Conservation (phyloP, 1,139 yeast species). For the Candida sp. region DNA sequence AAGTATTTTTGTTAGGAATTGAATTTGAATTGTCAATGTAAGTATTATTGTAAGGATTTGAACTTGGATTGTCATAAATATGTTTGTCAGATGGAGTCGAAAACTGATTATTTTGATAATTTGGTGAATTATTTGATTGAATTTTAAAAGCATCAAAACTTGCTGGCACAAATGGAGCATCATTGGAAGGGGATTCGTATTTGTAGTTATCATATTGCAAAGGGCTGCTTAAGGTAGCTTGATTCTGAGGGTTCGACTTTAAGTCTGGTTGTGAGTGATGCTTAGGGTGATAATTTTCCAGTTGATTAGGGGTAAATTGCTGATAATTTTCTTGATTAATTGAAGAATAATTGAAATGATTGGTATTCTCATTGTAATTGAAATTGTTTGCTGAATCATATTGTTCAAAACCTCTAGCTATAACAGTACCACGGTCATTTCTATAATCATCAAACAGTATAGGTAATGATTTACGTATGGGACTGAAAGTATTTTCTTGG, state of each 20-base stretch:
- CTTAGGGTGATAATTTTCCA: not conserved
- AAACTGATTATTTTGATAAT: too few species aligned
- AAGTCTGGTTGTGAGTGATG: not conserved
- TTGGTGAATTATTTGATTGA: too few species aligned
- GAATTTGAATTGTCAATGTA: too few species aligned
- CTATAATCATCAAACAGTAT: not conserved
- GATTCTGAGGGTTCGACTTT: not conserved
- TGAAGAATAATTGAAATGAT: too few species aligned
- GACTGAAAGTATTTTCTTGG: not conserved
- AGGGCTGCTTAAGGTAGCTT: not conserved
- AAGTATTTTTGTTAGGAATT: too few species aligned
- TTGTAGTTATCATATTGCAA: not conserved
- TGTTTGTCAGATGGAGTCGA: too few species aligned
- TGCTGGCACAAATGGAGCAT: too few species aligned
- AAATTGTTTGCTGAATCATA: not conserved
- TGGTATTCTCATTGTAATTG: not conserved
- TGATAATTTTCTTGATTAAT: too few species aligned
- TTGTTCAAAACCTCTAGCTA: not conserved
- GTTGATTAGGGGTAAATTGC: not conserved
- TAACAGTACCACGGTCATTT: not conserved
- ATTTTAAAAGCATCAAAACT: too few species aligned
- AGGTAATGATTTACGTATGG: not conserved
- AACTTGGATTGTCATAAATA: too few species aligned
- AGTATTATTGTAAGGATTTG: too few species aligned
- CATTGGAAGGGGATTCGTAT: not conserved